A percentile compares a stretch with the other conserved stretches of the same genome.
Evolutionary conservation across 2,329 filamentous ascomycete species (phyloP).

Genomic region (Magnaporthiopsis incrustans): DNA sequence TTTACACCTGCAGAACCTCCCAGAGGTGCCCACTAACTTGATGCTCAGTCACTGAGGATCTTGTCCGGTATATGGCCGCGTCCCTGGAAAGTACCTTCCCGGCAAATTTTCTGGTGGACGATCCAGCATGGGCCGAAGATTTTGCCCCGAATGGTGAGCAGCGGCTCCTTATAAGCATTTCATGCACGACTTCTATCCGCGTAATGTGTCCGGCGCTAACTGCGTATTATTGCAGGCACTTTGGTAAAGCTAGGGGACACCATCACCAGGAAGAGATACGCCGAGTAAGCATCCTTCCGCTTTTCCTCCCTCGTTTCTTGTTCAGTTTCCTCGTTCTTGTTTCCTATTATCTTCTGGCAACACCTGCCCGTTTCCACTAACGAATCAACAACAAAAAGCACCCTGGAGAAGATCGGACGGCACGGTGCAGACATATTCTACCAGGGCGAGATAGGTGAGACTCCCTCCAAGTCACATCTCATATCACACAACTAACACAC

Average conservation of each 20-base stretch:
- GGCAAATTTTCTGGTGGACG: conserved; percentile 60
- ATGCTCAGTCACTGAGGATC: conserved; percentile 57
- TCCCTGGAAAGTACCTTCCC: conserved; percentile 15
- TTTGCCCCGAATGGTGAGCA: conserved; percentile 66
- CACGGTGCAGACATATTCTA: conserved; percentile 43
- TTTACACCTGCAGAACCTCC: too few relatives aligned
- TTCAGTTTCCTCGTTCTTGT: background rate
- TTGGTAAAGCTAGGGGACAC: conserved; percentile 64
- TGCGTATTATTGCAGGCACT: conserved; percentile 25
- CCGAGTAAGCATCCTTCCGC: conserved; percentile 30
- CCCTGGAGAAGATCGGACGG: conserved; percentile 68
- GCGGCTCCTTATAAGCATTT: too few relatives aligned
- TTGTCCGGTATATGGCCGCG: conserved; percentile 63
- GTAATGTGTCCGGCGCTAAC: background rate
- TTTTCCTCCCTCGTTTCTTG: too few relatives aligned
- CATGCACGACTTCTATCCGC: too few relatives aligned
- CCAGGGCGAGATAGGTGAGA: conserved; percentile 26
- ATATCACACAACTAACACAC: conserved; percentile 13
- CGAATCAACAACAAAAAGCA: conserved; percentile 25
- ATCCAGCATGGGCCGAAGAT: conserved; percentile 76
- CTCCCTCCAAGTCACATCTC: background rate
- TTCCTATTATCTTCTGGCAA: too few relatives aligned
- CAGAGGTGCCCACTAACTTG: background rate
- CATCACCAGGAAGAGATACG: conserved; percentile 76
- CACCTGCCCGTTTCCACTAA: too few relatives aligned